Evolutionary conservation across 169 alveolate species (phyloP).

Genomic region (Plasmodium adleri): DNA sequence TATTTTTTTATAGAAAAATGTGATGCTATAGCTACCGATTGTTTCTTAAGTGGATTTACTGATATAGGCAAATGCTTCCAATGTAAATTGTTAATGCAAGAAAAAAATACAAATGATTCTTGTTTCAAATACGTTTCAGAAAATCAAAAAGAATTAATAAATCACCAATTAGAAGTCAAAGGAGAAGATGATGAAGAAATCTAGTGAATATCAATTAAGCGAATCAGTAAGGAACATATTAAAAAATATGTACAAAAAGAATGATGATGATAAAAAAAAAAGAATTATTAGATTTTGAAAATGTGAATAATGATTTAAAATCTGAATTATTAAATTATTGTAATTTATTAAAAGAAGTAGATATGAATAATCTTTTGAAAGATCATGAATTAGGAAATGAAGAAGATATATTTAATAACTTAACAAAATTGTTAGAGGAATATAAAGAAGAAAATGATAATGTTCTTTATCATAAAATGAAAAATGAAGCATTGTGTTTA

Average conservation of each 20-base stretch:
- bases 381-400: not conserved
- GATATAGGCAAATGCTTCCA: slow-evolving; percentile 29
- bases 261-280: not conserved
- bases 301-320: not conserved
- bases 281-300: not conserved
- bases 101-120: not conserved
- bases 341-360: not conserved
- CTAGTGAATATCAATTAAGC: not conserved
- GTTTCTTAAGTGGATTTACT: slow-evolving; percentile 45
- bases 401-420: not conserved
- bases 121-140: slow-evolving; percentile 4
- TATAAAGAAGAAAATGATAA: not conserved
- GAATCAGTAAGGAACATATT: not conserved
- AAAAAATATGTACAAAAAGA: not conserved
- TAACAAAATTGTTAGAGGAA: not conserved
- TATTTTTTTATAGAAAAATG: slow-evolving; percentile 10
- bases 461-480: not conserved
- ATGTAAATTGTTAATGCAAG: slow-evolving; percentile 18
- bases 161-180: not conserved
- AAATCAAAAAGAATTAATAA: not conserved
- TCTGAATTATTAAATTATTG: not conserved
- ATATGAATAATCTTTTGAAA: not conserved
- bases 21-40: not conserved
- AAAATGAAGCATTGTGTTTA: not conserved
- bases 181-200: slow-evolving; percentile 26